Conservation (phyloP, 768 basidiomycete genomes). For the Amanita inopinata region DNA sequence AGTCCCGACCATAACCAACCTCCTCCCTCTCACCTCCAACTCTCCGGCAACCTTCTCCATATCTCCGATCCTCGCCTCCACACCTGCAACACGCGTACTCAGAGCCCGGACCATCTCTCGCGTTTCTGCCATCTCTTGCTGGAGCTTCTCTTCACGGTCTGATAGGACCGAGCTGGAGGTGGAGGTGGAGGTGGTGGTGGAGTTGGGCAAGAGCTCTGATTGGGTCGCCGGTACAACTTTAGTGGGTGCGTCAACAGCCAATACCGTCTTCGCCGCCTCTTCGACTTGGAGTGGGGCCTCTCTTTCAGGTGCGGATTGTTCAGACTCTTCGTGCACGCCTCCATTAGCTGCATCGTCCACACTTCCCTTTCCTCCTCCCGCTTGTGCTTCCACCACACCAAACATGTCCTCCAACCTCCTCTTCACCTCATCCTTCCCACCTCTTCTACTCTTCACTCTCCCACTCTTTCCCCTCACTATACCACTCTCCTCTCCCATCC, state of each 20-base stretch:
- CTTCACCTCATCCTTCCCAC: not conserved
- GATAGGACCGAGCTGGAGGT: not conserved
- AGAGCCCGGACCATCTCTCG: constrained; percentile 6
- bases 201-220: too few species aligned
- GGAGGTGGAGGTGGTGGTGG: not conserved
- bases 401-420: not conserved
- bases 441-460: not conserved
- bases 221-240: too few species aligned
- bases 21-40: constrained; percentile 7
- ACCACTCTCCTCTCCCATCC: not conserved
- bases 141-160: not conserved
- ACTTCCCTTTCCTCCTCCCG: not conserved
- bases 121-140: constrained; percentile 3
- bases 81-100: constrained; percentile 1
- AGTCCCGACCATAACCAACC: not conserved
- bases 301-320: too few species aligned
- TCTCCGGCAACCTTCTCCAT: constrained; percentile 5
- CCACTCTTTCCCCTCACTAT: not conserved
- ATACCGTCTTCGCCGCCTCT: too few species aligned
- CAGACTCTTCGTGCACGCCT: too few species aligned
- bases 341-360: not conserved
- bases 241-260: too few species aligned
- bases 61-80: constrained; percentile 3
- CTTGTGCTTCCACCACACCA: not conserved
- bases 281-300: too few species aligned